Conservation (phyloP, 1,284 basidiomycete species). For the Coriolopsis trogii region DNA sequence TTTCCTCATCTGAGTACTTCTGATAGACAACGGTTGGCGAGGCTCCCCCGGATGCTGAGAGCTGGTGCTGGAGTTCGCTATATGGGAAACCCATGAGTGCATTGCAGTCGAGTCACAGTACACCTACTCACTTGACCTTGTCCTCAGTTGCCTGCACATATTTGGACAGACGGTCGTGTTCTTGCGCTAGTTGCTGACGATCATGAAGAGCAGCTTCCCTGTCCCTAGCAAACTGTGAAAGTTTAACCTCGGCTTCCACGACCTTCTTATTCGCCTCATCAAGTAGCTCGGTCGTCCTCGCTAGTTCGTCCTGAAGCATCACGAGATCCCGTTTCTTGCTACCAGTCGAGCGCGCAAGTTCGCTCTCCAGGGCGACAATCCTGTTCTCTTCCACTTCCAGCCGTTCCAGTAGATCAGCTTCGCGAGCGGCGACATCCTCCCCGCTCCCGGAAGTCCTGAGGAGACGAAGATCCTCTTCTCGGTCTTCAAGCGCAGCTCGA, state of each 20-base stretch:
- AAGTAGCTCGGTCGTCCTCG: constrained; percentile 44
- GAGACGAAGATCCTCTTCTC: constrained; percentile 58
- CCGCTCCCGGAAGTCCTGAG: constrained; percentile 32
- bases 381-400: constrained; percentile 28
- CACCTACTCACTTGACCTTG: constrained; percentile 31
- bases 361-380: constrained; percentile 29
- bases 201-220: constrained; percentile 50
- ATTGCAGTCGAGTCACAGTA: background rate
- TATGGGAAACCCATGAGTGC: background rate
- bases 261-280: constrained; percentile 45
- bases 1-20: constrained; percentile 16
- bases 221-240: constrained; percentile 41
- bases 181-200: constrained; percentile 39
- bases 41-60: constrained; percentile 14
- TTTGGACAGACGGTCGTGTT: constrained; percentile 29
- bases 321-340: constrained; percentile 23
- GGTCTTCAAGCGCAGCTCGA: constrained; percentile 48
- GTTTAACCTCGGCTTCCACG: constrained; percentile 40
- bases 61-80: constrained; percentile 27
- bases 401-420: constrained; percentile 24
- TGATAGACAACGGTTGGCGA: too few relatives aligned
- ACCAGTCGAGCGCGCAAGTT: constrained; percentile 18
- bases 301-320: constrained; percentile 32
- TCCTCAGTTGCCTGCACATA: constrained; percentile 34
- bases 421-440: constrained; percentile 24